Evolutionary conservation across 208 protist genomes (phyloP).

Genomic region (Leishmania gerbilli): DNA sequence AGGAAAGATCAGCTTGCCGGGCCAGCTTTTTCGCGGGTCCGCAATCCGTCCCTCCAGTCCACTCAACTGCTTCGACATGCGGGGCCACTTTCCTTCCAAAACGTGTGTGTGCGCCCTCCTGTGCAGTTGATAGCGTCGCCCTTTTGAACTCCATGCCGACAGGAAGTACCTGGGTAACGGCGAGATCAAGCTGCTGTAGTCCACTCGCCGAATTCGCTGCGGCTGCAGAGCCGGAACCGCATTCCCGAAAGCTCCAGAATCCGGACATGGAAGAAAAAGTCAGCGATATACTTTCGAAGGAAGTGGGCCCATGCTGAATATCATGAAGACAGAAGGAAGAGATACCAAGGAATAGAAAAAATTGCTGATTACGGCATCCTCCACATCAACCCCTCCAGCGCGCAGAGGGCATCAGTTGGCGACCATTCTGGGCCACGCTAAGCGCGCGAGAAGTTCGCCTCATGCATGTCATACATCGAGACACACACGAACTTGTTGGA

Average conservation of each 20-base stretch:
- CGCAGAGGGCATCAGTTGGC: not conserved
- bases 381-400: not conserved
- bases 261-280: conserved; percentile 54
- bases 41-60: not conserved
- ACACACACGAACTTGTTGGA: not conserved
- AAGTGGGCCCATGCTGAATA: not conserved
- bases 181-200: not conserved
- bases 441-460: not conserved
- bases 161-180: conserved; percentile 28
- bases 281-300: not conserved
- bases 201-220: not conserved
- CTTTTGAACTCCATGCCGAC: conserved; percentile 11
- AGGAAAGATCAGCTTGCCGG: not conserved
- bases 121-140: not conserved
- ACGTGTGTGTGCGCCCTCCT: not conserved
- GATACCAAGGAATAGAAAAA: conserved; percentile 3
- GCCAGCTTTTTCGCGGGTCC: not conserved
- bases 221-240: not conserved
- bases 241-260: conserved; percentile 70
- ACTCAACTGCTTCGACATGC: not conserved
- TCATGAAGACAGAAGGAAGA: conserved; percentile 2
- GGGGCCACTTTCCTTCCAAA: not conserved
- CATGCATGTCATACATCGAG: not conserved
- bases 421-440: not conserved
- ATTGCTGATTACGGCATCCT: not conserved